These are phyloP conservation scores for Amanita pseudoporphyria DNA, from an alignment of 768 basidiomycete genomes.

Conservation along the genomic window DNA sequence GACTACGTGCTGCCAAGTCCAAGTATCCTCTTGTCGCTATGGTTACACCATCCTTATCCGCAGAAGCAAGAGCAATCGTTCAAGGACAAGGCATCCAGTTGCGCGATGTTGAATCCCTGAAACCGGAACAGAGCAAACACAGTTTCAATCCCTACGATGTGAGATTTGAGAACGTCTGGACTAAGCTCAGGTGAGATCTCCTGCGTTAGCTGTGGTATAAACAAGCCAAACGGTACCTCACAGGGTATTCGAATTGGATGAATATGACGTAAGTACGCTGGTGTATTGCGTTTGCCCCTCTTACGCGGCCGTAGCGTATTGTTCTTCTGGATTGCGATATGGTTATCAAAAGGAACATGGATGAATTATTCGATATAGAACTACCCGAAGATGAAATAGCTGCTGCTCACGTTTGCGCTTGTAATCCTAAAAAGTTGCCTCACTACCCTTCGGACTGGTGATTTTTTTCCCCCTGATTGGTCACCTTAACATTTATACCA, in stretches of 20 bases:
- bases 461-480: slow-evolving; percentile 13
- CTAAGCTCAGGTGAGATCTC: slow-evolving; percentile 41
- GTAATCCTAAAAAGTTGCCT: slow-evolving; percentile 76
- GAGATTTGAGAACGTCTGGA: slow-evolving; percentile 66
- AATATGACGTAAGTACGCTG: slow-evolving; percentile 48
- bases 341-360: slow-evolving; percentile 78
- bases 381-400: slow-evolving; percentile 70
- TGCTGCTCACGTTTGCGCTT: slow-evolving; percentile 85
- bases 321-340: slow-evolving; percentile 86
- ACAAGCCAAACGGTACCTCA: slow-evolving; percentile 1
- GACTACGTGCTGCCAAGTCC: slow-evolving; percentile 43
- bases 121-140: slow-evolving; percentile 37
- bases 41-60: slow-evolving; percentile 50
- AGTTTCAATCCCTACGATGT: slow-evolving; percentile 31
- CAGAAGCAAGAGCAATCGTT: slow-evolving; percentile 43
- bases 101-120: slow-evolving; percentile 49
- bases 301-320: slow-evolving; percentile 40
- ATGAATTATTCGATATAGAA: slow-evolving; percentile 52
- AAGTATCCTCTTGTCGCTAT: slow-evolving; percentile 76
- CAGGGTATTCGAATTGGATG: slow-evolving; percentile 53
- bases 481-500: slow-evolving; percentile 7
- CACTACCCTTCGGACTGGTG: slow-evolving; percentile 92
- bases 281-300: background rate
- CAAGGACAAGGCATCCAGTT: slow-evolving; percentile 40
- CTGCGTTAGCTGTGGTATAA: background rate